These are phyloP conservation scores for Beauveria pseudobassiana DNA, from an alignment of 2,329 filamentous ascomycete species.

Conservation along the genomic window DNA sequence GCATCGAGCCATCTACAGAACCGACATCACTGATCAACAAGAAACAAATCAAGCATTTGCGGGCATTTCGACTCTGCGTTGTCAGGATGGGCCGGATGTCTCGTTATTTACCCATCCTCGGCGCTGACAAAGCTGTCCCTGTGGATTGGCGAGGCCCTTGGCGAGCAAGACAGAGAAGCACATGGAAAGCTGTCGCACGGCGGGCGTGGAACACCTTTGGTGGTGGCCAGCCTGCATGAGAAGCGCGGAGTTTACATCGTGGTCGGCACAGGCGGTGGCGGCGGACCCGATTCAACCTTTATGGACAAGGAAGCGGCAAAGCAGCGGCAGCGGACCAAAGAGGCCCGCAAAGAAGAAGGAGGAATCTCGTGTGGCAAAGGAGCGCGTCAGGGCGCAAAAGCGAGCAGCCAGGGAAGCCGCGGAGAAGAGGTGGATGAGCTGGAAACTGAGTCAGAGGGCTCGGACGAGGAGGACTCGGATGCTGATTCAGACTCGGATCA, in stretches of 20 bases:
- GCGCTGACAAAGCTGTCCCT: conserved; percentile 88
- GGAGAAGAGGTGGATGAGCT: conserved; percentile 39
- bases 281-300: conserved; percentile 64
- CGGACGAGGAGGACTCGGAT: conserved; percentile 34
- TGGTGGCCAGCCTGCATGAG: conserved; percentile 86
- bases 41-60: conserved; percentile 84
- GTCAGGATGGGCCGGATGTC: conserved; percentile 90
- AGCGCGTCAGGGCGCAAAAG: conserved; percentile 54
- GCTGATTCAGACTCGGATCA: conserved; percentile 49
- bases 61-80: conserved; percentile 89
- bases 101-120: conserved; percentile 83
- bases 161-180: conserved; percentile 75
- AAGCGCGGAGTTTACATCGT: conserved; percentile 81
- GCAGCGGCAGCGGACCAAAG: conserved; percentile 54
- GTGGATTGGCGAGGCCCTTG: conserved; percentile 89
- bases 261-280: conserved; percentile 84
- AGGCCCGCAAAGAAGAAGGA: conserved; percentile 56
- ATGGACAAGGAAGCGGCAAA: conserved; percentile 59
- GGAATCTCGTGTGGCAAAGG: conserved; percentile 47
- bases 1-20: conserved; percentile 86
- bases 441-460: conserved; percentile 37
- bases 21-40: conserved; percentile 89
- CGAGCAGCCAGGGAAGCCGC: conserved; percentile 46
- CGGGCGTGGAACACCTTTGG: conserved; percentile 72
- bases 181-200: conserved; percentile 63